Base-by-base conservation (phyloP, 768 basidiomycete species). In the Amanita rubescens region DNA sequence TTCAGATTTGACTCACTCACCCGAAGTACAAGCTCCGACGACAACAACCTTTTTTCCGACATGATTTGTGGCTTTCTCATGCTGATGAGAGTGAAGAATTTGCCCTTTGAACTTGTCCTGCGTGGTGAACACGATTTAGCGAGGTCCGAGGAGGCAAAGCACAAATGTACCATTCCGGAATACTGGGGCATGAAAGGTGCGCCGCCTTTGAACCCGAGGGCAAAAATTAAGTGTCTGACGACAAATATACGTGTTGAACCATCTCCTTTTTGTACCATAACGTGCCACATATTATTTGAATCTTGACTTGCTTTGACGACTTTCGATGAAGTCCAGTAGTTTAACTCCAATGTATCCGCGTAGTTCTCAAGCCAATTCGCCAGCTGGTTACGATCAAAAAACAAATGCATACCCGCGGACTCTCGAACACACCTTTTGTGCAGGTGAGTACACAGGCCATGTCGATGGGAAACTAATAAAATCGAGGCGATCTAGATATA, bases 31-130 rank as follows among this genome's bases (percentile, higher is more conserved):
- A 12, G 85, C 74, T 1, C 87, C 87, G 3, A 89, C 68, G 2
- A 90, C 79, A 3, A 82, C 72, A 0, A 87, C 84, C 60, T 82
- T 89, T 69, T 88, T 88, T 12, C 84, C 87, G 1, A 62, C 42
- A 58, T 82, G 81, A 37, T 81, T 80, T 10, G 69, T 65, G 0
- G 82, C 82, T n/a, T 64, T 69, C 37, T 75, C 72, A 63, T 87
- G 80, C 24, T 74, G 61, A 5, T 65, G 71, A 0, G 85, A 85
- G 62, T 90, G 87, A 14, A 81, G 57, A 3, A 82, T 65, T 48
- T 78, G 68, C 7, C 87, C 87, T 58, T 81, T 77, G 72, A 85
- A 88, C 5, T 68, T 70, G 19, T 80, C 76, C 77, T 81, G 55
- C 10, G 49, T 48, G 10, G 15, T 24, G 37, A 37, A 38, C 0